A percentile compares a stretch with the other conserved stretches of the same genome.
These are phyloP conservation scores for Pascua guehoae DNA, from an alignment of 1,284 basidiomycete species.

Conservation along the genomic window DNA sequence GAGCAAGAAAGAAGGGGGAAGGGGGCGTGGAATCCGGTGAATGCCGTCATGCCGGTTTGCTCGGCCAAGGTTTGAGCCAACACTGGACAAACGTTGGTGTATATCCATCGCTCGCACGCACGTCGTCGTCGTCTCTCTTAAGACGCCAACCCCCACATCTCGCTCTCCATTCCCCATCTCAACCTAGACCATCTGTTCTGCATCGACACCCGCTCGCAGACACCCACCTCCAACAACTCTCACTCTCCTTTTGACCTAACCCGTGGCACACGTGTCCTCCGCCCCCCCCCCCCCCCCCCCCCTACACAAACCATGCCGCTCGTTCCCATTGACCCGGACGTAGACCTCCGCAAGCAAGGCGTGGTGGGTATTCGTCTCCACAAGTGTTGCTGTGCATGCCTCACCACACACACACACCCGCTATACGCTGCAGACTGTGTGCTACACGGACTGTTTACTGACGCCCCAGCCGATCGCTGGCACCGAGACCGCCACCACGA, in stretches of 20 bases:
- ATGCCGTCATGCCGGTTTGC: not conserved
- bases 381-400: too few species aligned
- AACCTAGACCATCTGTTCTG: too few species aligned
- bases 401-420: too few species aligned
- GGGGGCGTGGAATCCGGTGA: too few species aligned
- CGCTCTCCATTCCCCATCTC: not conserved
- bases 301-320: slow-evolving; percentile 19
- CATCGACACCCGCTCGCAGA: not conserved
- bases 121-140: not conserved
- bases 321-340: not conserved
- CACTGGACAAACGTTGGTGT: not conserved
- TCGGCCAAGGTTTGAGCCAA: not conserved
- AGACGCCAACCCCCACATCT: not conserved
- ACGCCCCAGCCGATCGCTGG: too few species aligned
- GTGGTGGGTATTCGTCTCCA: too few species aligned
- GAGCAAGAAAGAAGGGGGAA: too few species aligned
- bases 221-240: not conserved
- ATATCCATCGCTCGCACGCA: not conserved
- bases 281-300: too few species aligned
- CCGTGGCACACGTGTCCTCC: not conserved
- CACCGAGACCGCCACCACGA: too few species aligned
- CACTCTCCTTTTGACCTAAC: not conserved
- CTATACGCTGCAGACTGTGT: too few species aligned
- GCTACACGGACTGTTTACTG: too few species aligned
- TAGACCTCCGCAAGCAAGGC: too few species aligned